phyloP scores from a whole-genome alignment of 2,329 filamentous ascomycete species.

The Pestalotiopsis sp. region DNA sequence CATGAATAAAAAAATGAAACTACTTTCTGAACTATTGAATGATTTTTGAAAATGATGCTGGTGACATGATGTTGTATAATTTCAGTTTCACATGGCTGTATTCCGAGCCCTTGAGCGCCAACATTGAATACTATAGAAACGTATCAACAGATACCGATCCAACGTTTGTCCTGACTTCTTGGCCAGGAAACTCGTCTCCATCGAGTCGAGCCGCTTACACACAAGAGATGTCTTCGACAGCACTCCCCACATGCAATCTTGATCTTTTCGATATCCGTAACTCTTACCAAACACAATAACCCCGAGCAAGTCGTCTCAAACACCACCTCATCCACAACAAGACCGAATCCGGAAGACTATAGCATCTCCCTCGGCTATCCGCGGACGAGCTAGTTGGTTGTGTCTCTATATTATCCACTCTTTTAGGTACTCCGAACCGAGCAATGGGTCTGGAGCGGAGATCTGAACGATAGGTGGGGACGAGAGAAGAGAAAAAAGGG shows the following conservation, averaged over 20 bases:
- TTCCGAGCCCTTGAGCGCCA: too few relatives aligned
- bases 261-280: neutral
- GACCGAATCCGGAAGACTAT: slow-evolving; percentile 7
- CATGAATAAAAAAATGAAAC: neutral
- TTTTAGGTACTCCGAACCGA: neutral
- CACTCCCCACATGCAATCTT: neutral
- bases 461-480: neutral
- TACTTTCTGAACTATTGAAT: neutral
- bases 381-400: neutral
- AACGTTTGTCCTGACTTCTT: neutral
- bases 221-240: neutral
- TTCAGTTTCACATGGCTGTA: too few relatives aligned
- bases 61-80: neutral
- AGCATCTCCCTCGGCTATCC: neutral
- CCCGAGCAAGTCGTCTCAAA: neutral
- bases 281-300: neutral
- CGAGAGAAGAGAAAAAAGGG: neutral
- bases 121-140: neutral
- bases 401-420: neutral
- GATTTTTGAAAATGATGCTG: too few relatives aligned
- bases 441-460: neutral
- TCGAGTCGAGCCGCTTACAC: neutral
- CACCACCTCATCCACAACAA: neutral
- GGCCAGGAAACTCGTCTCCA: neutral
- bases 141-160: neutral